Evolutionary conservation across 768 basidiomycete species (phyloP).

Genomic region (Kockovaella imperatae): DNA sequence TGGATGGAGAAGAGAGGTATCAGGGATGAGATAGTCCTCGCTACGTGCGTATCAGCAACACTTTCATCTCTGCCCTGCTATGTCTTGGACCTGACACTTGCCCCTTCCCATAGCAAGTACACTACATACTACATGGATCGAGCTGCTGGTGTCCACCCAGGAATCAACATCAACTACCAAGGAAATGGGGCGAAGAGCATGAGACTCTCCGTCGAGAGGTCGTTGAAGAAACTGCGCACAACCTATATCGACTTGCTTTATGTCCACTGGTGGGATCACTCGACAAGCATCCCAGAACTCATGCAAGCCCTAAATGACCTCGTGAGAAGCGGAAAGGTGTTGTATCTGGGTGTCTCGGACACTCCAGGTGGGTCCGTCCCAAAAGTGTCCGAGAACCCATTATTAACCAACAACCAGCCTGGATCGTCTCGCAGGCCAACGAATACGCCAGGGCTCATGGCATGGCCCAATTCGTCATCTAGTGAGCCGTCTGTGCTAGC

Average conservation of each 20-base stretch:
- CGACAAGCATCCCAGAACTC: conserved; percentile 53
- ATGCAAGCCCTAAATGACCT: conserved; percentile 54
- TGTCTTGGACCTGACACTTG: background rate
- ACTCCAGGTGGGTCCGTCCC: conserved; percentile 15
- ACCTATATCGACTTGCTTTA: conserved; percentile 34
- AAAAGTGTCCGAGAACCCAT: background rate
- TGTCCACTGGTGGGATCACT: conserved; percentile 49
- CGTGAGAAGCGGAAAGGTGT: conserved; percentile 50
- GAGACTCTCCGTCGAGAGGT: conserved; percentile 42
- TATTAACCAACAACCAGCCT: conserved; percentile 4
- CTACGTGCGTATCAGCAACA: conserved; percentile 43
- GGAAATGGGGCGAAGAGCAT: conserved; percentile 53
- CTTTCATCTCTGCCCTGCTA: background rate
- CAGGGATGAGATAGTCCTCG: conserved; percentile 50
- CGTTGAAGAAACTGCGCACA: conserved; percentile 30
- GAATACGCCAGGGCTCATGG: conserved; percentile 52
- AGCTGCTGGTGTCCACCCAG: conserved; percentile 13
- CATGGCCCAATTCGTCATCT: conserved; percentile 53
- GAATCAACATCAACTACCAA: conserved; percentile 42
- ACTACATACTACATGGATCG: conserved; percentile 19
- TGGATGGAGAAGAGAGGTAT: conserved; percentile 49
- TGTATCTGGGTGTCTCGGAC: conserved; percentile 39
- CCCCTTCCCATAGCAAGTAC: conserved; percentile 13
- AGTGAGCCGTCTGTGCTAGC: conserved; percentile 46
- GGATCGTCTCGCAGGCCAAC: conserved; percentile 44